Evolutionary conservation across 2,329 filamentous ascomycete genomes (phyloP).

Genomic region (Furcasterigmium furcatum): DNA sequence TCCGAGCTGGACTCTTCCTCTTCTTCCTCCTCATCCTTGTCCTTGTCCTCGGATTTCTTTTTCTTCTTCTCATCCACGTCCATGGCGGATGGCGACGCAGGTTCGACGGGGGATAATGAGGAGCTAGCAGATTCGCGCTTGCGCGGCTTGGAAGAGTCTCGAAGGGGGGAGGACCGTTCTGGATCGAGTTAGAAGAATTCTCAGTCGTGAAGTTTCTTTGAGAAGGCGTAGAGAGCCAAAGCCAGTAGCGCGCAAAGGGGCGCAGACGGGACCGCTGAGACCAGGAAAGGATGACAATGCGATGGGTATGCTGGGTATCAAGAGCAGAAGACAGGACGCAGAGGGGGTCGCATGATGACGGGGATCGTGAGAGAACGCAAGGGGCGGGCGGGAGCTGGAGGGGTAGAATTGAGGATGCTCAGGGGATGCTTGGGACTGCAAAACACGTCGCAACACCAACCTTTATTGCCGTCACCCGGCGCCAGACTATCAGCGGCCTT

Average conservation of each 20-base stretch:
- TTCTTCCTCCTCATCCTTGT: conserved; percentile 31
- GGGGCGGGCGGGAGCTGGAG: too few species aligned
- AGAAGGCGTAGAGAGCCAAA: too few species aligned
- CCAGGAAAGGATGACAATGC: too few species aligned
- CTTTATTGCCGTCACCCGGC: conserved; percentile 45
- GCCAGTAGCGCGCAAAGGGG: too few species aligned
- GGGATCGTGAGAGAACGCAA: too few species aligned
- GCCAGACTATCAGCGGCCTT: conserved; percentile 62
- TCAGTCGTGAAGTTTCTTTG: too few species aligned
- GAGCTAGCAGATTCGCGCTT: conserved; percentile 58
- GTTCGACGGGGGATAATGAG: conserved; percentile 54
- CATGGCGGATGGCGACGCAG: conserved; percentile 51
- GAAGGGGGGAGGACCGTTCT: conserved; percentile 53
- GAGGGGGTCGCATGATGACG: too few species aligned
- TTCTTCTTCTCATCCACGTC: conserved; percentile 45
- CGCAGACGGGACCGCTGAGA: too few species aligned
- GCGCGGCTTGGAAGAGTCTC: conserved; percentile 46
- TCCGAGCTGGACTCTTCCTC: conserved; percentile 50
- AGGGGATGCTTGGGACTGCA: too few species aligned
- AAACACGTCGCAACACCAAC: conserved; percentile 24
- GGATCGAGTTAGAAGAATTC: conserved; percentile 1
- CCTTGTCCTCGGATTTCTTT: conserved; percentile 6
- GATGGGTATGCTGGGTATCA: too few species aligned
- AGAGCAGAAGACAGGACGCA: too few species aligned
- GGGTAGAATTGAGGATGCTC: too few species aligned